Conservation (phyloP, 169 alveolate genomes). For the Toxoplasma gondii region DNA sequence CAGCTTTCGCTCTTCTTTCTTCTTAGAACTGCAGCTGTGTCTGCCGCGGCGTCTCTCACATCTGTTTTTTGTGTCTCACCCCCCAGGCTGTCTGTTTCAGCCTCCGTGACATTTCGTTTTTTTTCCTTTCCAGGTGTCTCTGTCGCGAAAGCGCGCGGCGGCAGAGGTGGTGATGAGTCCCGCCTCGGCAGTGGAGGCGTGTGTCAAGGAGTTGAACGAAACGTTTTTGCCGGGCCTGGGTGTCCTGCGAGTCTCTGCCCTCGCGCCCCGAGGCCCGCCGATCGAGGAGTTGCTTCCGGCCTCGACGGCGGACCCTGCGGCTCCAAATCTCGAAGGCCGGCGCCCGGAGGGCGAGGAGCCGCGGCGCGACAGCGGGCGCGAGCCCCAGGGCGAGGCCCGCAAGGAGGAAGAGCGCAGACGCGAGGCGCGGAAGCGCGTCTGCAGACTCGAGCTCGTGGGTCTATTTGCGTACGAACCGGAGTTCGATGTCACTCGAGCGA, state of each 20-base stretch:
- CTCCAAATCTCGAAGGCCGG: background rate
- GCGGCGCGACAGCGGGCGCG: background rate
- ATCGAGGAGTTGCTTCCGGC: constrained; percentile 52
- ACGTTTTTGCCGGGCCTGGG: constrained; percentile 41
- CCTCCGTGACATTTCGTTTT: background rate
- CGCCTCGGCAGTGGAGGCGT: constrained; percentile 37
- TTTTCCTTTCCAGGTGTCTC: constrained; percentile 30
- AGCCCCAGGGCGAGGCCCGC: background rate
- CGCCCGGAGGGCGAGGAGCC: background rate
- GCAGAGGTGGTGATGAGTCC: constrained; percentile 53
- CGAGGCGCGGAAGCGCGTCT: constrained; percentile 65
- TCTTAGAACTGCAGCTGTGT: too few relatives aligned
- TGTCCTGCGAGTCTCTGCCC: constrained; percentile 35
- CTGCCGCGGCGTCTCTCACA: too few relatives aligned
- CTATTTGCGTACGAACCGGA: constrained; percentile 83
- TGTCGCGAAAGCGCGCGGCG: constrained; percentile 55
- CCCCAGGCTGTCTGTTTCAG: too few relatives aligned
- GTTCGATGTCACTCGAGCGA: constrained; percentile 78
- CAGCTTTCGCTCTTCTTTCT: too few relatives aligned
- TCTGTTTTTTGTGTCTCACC: too few relatives aligned
- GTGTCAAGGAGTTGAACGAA: constrained; percentile 33
- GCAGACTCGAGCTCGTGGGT: constrained; percentile 83
- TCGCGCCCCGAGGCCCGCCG: constrained; percentile 42
- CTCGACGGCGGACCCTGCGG: constrained; percentile 52
- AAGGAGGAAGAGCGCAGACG: constrained; percentile 8